phyloP scores from a whole-genome alignment of 495 filamentous ascomycete species.

The Ramalina intermedia region DNA sequence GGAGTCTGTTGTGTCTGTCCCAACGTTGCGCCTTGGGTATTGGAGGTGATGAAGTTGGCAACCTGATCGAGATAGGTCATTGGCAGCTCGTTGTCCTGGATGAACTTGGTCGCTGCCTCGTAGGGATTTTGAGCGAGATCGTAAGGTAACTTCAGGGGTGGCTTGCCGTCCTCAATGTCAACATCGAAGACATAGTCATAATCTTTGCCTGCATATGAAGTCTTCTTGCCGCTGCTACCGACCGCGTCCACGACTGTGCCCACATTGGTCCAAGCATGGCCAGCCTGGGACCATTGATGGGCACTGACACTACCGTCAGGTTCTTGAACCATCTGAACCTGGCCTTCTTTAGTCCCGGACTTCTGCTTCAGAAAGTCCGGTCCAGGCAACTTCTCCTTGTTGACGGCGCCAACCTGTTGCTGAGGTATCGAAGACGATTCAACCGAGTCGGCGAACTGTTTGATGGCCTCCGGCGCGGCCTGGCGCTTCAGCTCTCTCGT shows the following conservation, averaged over 20 bases:
- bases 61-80: conserved; percentile 86
- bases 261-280: conserved; percentile 65
- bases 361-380: conserved; percentile 69
- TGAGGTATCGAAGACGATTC: conserved; percentile 72
- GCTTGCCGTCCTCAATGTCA: conserved; percentile 91
- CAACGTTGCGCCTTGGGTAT: conserved; percentile 73
- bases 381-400: conserved; percentile 80
- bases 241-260: conserved; percentile 87
- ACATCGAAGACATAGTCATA: conserved; percentile 99
- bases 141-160: conserved; percentile 83
- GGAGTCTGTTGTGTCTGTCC: conserved; percentile 37
- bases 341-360: conserved; percentile 81
- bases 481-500: conserved; percentile 55
- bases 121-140: conserved; percentile 89
- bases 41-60: conserved; percentile 81
- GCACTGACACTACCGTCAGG: conserved; percentile 63
- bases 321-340: conserved; percentile 81
- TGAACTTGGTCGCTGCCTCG: conserved; percentile 81
- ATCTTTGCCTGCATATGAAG: conserved; percentile 64
- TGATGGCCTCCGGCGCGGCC: conserved; percentile 42
- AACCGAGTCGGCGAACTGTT: conserved; percentile 67
- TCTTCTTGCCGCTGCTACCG: conserved; percentile 64
- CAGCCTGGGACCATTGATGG: conserved; percentile 60
- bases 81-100: conserved; percentile 78
- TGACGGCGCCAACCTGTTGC: conserved; percentile 63